Percentiles rank a stretch among this genome's conserved stretches.
Evolutionary conservation across 805 yeast species (phyloP).

Genomic region (Suhomyces tanzawaensis): DNA sequence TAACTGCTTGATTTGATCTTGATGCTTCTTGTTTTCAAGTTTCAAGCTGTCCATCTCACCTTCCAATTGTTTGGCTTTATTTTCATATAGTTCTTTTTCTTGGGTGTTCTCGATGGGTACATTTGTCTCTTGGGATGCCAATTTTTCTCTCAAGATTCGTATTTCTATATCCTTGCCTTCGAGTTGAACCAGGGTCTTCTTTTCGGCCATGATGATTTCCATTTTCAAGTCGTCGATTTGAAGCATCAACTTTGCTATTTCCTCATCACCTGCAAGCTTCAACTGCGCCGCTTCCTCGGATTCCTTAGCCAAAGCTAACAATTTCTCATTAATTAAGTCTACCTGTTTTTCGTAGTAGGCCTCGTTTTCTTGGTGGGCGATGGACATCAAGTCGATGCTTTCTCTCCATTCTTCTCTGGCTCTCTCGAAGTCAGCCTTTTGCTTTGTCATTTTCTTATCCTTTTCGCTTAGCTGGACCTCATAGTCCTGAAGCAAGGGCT

Average conservation of each 20-base stretch:
- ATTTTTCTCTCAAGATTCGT: constrained; percentile 8
- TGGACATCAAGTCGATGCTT: constrained; percentile 53
- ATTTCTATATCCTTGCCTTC: constrained; percentile 12
- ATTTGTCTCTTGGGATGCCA: constrained; percentile 3
- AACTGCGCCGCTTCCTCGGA: not conserved
- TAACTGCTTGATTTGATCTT: not conserved
- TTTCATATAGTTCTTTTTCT: constrained; percentile 10
- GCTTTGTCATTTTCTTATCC: constrained; percentile 48
- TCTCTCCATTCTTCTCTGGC: constrained; percentile 61
- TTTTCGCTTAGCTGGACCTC: constrained; percentile 41
- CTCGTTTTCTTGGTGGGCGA: constrained; percentile 56
- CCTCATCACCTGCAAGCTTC: constrained; percentile 6
- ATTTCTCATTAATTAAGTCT: constrained; percentile 25
- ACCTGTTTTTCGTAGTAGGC: constrained; percentile 46
- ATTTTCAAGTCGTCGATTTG: constrained; percentile 12
- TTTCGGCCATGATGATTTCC: constrained; percentile 15
- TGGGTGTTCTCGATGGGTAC: constrained; percentile 1
- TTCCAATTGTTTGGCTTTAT: constrained; percentile 8
- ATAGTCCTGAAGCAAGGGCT: constrained; percentile 46
- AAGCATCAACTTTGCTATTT: constrained; percentile 7
- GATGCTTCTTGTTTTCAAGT: not conserved
- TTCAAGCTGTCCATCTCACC: constrained; percentile 8
- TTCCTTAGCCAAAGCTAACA: not conserved
- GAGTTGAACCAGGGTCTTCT: constrained; percentile 13
- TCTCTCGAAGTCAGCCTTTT: constrained; percentile 45